phyloP scores from a whole-genome alignment of 495 filamentous ascomycete species.

The Podospora pseudopauciseta region DNA sequence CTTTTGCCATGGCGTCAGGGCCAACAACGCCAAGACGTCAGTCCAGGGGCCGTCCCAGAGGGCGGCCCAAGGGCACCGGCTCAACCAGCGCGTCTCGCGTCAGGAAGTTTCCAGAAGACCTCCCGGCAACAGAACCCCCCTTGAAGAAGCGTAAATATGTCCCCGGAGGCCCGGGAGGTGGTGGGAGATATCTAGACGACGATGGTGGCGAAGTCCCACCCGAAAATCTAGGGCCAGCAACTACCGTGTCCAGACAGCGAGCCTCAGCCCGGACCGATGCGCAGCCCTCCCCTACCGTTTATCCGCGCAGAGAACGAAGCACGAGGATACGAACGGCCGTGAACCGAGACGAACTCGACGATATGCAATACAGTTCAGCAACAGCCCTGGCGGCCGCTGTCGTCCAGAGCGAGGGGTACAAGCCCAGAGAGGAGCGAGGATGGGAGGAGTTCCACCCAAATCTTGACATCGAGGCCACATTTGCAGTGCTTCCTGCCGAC shows the following conservation, averaged over 20 bases:
- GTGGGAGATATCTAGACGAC: slow-evolving; percentile 69
- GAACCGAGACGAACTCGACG: slow-evolving; percentile 44
- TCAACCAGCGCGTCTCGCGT: slow-evolving; percentile 42
- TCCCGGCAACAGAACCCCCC: slow-evolving; percentile 50
- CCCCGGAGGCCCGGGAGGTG: slow-evolving; percentile 76
- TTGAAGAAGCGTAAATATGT: slow-evolving; percentile 58
- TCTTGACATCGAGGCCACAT: slow-evolving; percentile 75
- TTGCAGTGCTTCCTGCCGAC: slow-evolving; percentile 74
- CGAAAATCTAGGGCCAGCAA: slow-evolving; percentile 21
- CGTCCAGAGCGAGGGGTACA: slow-evolving; percentile 89
- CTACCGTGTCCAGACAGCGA: slow-evolving; percentile 36
- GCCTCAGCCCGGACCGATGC: slow-evolving; percentile 32
- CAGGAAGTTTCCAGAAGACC: slow-evolving; percentile 35
- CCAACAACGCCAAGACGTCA: slow-evolving; percentile 42
- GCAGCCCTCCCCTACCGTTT: slow-evolving; percentile 40
- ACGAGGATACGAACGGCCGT: slow-evolving; percentile 50
- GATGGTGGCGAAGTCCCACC: slow-evolving; percentile 53
- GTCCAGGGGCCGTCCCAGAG: slow-evolving; percentile 40
- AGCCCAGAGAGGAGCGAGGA: slow-evolving; percentile 90
- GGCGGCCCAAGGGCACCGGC: slow-evolving; percentile 39
- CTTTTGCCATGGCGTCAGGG: slow-evolving; percentile 38
- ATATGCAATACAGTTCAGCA: slow-evolving; percentile 67
- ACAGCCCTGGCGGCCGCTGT: slow-evolving; percentile 80
- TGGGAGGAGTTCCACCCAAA: slow-evolving; percentile 98
- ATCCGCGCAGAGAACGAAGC: slow-evolving; percentile 50